These are phyloP conservation scores for Arthroderma sp. DNA, from an alignment of 2,329 filamentous ascomycete species.

Conservation along the genomic window DNA sequence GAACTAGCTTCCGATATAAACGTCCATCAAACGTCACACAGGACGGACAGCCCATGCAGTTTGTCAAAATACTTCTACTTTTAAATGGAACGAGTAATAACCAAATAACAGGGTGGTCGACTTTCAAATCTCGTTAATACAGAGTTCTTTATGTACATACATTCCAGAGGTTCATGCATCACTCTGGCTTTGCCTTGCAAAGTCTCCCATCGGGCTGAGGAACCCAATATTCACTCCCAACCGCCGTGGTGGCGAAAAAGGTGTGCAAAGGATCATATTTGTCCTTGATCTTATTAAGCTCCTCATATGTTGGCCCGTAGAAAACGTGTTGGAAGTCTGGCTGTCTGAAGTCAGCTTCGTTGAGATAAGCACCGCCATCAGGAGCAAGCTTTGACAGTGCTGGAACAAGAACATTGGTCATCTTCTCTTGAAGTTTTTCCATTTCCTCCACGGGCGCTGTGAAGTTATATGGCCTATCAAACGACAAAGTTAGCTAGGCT, in stretches of 20 bases:
- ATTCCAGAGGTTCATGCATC: no score
- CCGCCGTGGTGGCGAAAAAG: constrained; percentile 36
- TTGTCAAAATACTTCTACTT: no score
- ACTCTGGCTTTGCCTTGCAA: not conserved
- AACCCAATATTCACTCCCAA: constrained; percentile 35
- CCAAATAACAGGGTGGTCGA: no score
- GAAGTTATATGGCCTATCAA: not conserved
- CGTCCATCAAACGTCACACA: no score
- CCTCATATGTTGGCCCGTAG: constrained; percentile 25
- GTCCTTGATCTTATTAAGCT: constrained; percentile 24
- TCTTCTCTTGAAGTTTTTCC: not conserved
- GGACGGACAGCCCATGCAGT: no score
- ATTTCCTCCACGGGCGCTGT: not conserved
- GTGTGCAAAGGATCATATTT: constrained; percentile 30
- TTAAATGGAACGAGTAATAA: no score
- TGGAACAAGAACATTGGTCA: not conserved
- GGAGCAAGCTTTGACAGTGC: constrained; percentile 12
- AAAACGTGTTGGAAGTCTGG: constrained; percentile 28
- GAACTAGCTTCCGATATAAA: no score
- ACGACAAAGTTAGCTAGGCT: not conserved
- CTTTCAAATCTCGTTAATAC: no score
- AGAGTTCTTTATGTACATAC: no score
- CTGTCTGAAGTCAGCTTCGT: constrained; percentile 24
- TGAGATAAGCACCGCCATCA: constrained; percentile 27
- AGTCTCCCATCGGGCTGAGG: not conserved